phyloP scores from a whole-genome alignment of 768 basidiomycete species.

The Hortiboletus flavorubellus region DNA sequence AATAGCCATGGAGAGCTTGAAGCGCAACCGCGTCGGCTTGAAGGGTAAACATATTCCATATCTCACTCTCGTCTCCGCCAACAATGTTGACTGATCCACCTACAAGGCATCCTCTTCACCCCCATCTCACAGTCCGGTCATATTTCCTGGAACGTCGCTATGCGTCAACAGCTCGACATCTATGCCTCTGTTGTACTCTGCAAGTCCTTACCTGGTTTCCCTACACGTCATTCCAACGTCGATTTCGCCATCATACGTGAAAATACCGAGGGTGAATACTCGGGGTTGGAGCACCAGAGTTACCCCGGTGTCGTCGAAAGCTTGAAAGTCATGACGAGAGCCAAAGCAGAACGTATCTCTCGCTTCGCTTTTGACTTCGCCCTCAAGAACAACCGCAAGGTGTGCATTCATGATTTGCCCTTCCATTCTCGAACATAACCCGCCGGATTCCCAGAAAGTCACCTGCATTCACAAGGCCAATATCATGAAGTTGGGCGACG shows the following conservation, averaged over 20 bases:
- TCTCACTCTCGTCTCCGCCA: background rate
- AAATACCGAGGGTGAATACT: conserved; percentile 99
- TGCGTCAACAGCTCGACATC: conserved; percentile 99
- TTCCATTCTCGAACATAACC: background rate
- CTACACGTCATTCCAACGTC: conserved; percentile 94
- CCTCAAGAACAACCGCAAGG: conserved; percentile 97
- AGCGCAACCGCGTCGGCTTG: conserved; percentile 95
- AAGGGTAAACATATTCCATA: conserved; percentile 62
- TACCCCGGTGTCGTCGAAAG: conserved; percentile 98
- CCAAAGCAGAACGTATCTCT: conserved; percentile 94
- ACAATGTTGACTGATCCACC: conserved; percentile 1
- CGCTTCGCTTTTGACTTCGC: conserved; percentile 99
- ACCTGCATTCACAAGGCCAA: conserved; percentile 99
- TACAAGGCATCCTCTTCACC: conserved; percentile 93
- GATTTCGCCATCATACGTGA: conserved; percentile 99
- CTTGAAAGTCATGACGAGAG: conserved; percentile 93
- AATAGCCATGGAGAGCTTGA: conserved; percentile 96
- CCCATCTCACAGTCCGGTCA: conserved; percentile 95
- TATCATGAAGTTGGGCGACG: conserved; percentile 99
- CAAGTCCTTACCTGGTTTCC: conserved; percentile 95
- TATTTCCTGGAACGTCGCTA: conserved; percentile 99
- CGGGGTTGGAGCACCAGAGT: conserved; percentile 95
- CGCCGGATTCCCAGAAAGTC: conserved; percentile 70
- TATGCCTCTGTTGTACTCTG: conserved; percentile 98
- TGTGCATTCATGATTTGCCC: conserved; percentile 26